These are phyloP conservation scores for Mycocalia duriaeana DNA, from an alignment of 1,284 basidiomycete species.

Conservation along the genomic window DNA sequence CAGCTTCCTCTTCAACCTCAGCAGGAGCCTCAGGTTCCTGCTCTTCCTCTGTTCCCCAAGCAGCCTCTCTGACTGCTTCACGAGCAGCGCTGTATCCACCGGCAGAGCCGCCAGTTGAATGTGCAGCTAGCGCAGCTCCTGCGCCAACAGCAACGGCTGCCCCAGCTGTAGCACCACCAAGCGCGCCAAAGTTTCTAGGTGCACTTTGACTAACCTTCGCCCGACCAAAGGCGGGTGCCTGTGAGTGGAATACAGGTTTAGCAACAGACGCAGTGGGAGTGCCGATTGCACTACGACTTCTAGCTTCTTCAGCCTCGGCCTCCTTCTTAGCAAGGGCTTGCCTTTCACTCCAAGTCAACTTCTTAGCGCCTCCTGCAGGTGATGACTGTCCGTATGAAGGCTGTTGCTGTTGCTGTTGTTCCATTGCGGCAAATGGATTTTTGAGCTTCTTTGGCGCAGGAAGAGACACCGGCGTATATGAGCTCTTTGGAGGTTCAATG, in stretches of 20 bases:
- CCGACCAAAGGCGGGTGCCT: constrained; percentile 37
- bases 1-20: constrained; percentile 9
- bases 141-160: constrained; percentile 34
- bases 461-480: constrained; percentile 83
- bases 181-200: constrained; percentile 35
- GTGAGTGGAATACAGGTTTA: constrained; percentile 31
- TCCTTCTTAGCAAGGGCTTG: constrained; percentile 86
- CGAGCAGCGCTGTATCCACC: constrained; percentile 18
- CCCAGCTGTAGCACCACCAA: constrained; percentile 27
- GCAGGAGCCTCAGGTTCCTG: constrained; percentile 12
- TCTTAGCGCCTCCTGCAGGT: constrained; percentile 46
- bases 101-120: constrained; percentile 13
- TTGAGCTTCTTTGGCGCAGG: constrained; percentile 81
- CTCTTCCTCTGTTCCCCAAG: constrained; percentile 24
- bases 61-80: constrained; percentile 26
- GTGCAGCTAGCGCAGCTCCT: constrained; percentile 25
- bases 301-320: constrained; percentile 73
- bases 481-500: constrained; percentile 79
- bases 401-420: constrained; percentile 44
- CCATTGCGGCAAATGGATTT: constrained; percentile 73
- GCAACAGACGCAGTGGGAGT: constrained; percentile 25
- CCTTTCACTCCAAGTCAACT: constrained; percentile 87
- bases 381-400: constrained; percentile 17
- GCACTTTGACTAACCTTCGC: constrained; percentile 25
- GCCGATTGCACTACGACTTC: constrained; percentile 53